These are phyloP conservation scores for Flaveria bidentis DNA, from an alignment of 129 eudicot species.

Conservation along the genomic window DNA sequence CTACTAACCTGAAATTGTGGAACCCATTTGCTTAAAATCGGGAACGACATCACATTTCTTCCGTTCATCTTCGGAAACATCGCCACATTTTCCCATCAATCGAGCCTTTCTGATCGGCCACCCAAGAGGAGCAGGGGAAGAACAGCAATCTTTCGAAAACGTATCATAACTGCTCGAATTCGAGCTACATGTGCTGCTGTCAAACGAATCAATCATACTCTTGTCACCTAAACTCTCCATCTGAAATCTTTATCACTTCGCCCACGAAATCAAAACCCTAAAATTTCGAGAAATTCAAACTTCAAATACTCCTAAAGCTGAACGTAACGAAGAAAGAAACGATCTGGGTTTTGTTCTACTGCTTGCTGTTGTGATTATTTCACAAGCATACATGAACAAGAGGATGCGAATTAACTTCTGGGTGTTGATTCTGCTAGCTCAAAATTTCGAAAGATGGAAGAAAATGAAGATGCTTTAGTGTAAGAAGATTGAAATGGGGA, in stretches of 20 bases:
- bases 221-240: constrained; percentile 41
- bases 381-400: constrained; percentile 7
- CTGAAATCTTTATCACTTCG: background rate
- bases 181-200: constrained; percentile 35
- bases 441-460: background rate
- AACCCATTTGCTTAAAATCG: constrained; percentile 42
- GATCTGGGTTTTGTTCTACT: no score
- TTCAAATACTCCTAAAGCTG: no score
- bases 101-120: constrained; percentile 76
- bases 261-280: constrained; percentile 2
- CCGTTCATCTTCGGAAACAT: constrained; percentile 36
- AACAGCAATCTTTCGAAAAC: constrained; percentile 35
- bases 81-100: constrained; percentile 30
- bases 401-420: background rate
- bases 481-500: constrained; percentile 10
- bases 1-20: constrained; percentile 56
- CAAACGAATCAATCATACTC: constrained; percentile 44
- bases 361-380: no score
- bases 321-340: no score
- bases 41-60: constrained; percentile 28
- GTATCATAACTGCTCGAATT: constrained; percentile 44
- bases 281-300: background rate
- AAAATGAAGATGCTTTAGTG: constrained; percentile 9
- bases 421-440: background rate
- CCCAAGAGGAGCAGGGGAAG: constrained; percentile 51